A percentile compares a stretch with the other conserved stretches of the same genome.
These are phyloP conservation scores for Blastobotrys serpentis DNA, from an alignment of 1,139 yeast species.

Conservation along the genomic window DNA sequence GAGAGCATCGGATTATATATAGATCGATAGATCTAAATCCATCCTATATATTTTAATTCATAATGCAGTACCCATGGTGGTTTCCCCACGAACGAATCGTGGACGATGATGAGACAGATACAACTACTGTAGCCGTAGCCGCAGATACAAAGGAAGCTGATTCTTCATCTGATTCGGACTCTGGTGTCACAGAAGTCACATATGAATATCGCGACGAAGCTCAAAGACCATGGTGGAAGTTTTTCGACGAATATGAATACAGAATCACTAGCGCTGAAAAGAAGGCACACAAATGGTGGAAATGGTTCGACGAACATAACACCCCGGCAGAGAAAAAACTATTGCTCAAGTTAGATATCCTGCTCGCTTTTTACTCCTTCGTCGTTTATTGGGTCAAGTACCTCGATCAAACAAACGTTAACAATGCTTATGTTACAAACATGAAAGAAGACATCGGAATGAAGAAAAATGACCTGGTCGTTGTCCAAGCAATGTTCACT, in stretches of 20 bases:
- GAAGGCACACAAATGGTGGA: constrained; percentile 52
- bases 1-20: constrained; percentile 1
- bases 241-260: constrained; percentile 62
- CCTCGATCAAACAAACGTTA: constrained; percentile 24
- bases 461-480: constrained; percentile 61
- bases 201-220: constrained; percentile 44
- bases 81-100: constrained; percentile 18
- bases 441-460: constrained; percentile 40
- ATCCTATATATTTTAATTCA: background rate
- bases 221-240: constrained; percentile 61
- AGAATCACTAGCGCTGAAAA: constrained; percentile 39
- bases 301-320: constrained; percentile 60
- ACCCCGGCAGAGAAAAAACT: constrained; percentile 42
- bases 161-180: background rate
- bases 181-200: background rate
- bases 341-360: constrained; percentile 57
- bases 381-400: constrained; percentile 44
- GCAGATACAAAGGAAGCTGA: background rate
- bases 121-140: background rate
- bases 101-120: constrained; percentile 10
- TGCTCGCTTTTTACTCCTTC: constrained; percentile 57
- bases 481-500: constrained; percentile 57
- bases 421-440: constrained; percentile 22
- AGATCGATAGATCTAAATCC: background rate
- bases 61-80: constrained; percentile 13